phyloP scores from a whole-genome alignment of 306 rosid genomes.

The Spatholobus suberectus region DNA sequence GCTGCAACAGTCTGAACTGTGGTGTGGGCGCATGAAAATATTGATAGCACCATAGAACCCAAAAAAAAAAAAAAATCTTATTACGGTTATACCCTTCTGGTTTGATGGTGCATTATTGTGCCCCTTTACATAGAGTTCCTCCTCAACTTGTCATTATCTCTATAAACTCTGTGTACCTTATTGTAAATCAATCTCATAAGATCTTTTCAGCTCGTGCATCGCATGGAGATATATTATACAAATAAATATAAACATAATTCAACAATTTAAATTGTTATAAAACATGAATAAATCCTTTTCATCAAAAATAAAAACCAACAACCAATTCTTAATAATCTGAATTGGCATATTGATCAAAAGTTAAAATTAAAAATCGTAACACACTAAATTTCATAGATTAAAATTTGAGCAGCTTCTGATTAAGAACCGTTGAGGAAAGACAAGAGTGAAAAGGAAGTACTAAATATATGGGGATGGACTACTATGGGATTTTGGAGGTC shows the following conservation, averaged over 20 bases:
- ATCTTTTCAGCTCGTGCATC: slow-evolving; percentile 26
- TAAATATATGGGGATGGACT: slow-evolving; percentile 52
- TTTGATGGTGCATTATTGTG: not conserved
- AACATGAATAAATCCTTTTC: not conserved
- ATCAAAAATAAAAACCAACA: not conserved
- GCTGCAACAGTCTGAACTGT: not conserved
- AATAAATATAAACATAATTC: not conserved
- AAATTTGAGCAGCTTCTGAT: not conserved
- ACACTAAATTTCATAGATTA: not conserved
- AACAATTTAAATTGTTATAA: not conserved
- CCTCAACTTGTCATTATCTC: not conserved
- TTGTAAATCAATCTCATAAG: not conserved
- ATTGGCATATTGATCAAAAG: not conserved
- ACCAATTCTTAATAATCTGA: not conserved
- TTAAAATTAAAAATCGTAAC: not conserved
- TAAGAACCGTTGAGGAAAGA: not conserved
- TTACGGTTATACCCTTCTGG: not conserved
- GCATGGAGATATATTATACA: slow-evolving; percentile 27
- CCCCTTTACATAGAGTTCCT: not conserved
- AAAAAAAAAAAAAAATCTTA: too few relatives aligned
- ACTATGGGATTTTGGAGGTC: slow-evolving; percentile 79
- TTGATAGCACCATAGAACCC: not conserved
- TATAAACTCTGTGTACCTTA: not conserved
- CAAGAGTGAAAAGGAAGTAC: not conserved
- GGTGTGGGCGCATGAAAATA: not conserved